Base-by-base conservation (phyloP, 1,284 basidiomycete genomes). In the Phylloboletellus chloephorus region DNA sequence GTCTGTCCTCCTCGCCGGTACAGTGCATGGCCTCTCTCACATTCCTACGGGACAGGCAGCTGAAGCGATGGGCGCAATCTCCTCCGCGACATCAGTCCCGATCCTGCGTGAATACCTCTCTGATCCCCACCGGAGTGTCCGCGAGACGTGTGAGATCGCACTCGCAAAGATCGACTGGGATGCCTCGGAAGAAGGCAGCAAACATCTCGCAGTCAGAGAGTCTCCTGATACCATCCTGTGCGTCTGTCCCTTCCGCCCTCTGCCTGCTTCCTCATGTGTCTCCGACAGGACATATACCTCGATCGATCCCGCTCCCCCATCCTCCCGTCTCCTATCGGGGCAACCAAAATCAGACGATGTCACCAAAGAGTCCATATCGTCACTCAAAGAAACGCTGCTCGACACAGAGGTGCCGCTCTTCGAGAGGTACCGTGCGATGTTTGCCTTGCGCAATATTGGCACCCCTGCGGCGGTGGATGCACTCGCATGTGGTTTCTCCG, bases 101-200 rank as follows among this genome's bases (percentile, higher is more conserved):
- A 61, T 93, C 22, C 73, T 99, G 30, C 67, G 73, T 46, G 72
- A 85, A 59, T 94, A 86, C 67, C 64, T 88, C 21, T 63, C 72
- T 46, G 89, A 95, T 66, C 60, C 76, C 4, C 79, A 91, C 48
- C 74, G 85, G 28, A 80, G 82, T 30, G 92, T 99, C 1, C 77
- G 93, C 29, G 96, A 99, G 70, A 99, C 96, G 0, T 98, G 94
- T 66, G 92, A 98, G 68, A 91, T 99, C 47, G 96, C 96, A 1
- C 79, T 98, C 34, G 88, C 80, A 22, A 96, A 94, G 72, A 96
- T 99, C 50, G 76, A 90, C 56, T 97, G 88, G 80, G 93, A 98
- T 61, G 79, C 86, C 49, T 84, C 84, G 9, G 78, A 81, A 44
- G 84, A 87, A 56, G 84, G 81, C 2, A 67, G 65, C 52, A 69